These are phyloP conservation scores for Magnaporthiopsis incrustans DNA, from an alignment of 2,329 filamentous ascomycete genomes.

Conservation along the genomic window DNA sequence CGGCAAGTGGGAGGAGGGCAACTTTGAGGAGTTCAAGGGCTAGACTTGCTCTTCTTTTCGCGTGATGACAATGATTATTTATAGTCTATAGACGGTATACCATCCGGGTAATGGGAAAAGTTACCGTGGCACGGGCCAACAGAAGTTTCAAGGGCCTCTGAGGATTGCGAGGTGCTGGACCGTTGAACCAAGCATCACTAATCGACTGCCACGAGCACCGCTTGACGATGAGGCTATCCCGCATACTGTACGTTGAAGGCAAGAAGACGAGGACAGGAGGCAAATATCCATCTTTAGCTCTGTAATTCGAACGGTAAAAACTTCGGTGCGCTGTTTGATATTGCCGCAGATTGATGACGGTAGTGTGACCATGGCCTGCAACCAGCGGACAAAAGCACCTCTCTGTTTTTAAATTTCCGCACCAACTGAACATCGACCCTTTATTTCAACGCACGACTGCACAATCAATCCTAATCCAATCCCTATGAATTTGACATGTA, in stretches of 20 bases:
- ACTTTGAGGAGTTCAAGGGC: conserved; percentile 52
- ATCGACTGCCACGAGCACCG: neutral
- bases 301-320: conserved; percentile 5
- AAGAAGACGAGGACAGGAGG: neutral
- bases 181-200: neutral
- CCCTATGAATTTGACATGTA: too few relatives aligned
- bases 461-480: too few relatives aligned
- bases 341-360: too few relatives aligned
- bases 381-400: too few relatives aligned
- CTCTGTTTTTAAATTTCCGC: too few relatives aligned
- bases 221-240: neutral
- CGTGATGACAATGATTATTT: neutral
- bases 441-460: too few relatives aligned
- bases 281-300: conserved; percentile 3
- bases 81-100: neutral
- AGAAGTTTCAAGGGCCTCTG: neutral
- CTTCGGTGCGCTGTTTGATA: too few relatives aligned
- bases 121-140: neutral
- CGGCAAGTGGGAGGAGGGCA: conserved; percentile 55
- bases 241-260: conserved; percentile 3
- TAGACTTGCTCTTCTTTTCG: conserved; percentile 24
- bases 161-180: neutral
- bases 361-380: too few relatives aligned
- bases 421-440: too few relatives aligned
- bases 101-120: neutral